Conservation (phyloP, 208 protist genomes). For the Crithidia fasciculata region DNA sequence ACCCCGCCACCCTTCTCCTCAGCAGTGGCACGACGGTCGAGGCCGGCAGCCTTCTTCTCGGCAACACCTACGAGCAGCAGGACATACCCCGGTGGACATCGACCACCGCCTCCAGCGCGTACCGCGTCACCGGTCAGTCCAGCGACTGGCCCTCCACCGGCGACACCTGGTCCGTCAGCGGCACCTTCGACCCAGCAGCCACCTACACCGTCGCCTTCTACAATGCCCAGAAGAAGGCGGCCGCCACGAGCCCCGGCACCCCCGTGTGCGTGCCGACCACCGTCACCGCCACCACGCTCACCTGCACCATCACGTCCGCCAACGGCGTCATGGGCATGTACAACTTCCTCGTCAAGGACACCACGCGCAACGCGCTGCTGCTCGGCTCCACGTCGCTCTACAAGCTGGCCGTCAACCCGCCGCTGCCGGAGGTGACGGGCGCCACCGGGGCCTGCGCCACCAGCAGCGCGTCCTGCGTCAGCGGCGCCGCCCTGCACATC, state of each 20-base stretch:
- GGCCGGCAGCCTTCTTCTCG: constrained; percentile 25
- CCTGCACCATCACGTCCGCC: constrained; percentile 31
- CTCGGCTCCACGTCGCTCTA: constrained; percentile 25
- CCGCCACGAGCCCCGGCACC: constrained; percentile 3
- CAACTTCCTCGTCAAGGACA: constrained; percentile 36
- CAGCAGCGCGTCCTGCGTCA: constrained; percentile 33
- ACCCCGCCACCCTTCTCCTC: constrained; percentile 24
- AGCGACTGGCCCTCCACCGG: too few species aligned
- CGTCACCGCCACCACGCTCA: constrained; percentile 22
- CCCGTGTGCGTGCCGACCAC: constrained; percentile 10
- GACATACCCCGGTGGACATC: constrained; percentile 7
- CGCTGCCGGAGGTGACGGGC: constrained; percentile 29
- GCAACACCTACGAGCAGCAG: not conserved
- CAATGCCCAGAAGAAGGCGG: constrained; percentile 13
- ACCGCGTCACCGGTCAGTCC: constrained; percentile 8
- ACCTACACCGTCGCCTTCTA: constrained; percentile 41
- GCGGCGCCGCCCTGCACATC: constrained; percentile 29
- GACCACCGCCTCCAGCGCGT: not conserved
- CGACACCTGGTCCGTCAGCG: too few species aligned
- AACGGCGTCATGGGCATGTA: constrained; percentile 45
- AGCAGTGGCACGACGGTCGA: not conserved
- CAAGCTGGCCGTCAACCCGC: constrained; percentile 33
- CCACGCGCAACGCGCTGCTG: constrained; percentile 23
- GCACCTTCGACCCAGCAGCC: too few species aligned
- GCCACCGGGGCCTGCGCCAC: constrained; percentile 35